These are phyloP conservation scores for Halophytophthora batemanensis DNA, from an alignment of 352 stramenopile species.

Conservation along the genomic window DNA sequence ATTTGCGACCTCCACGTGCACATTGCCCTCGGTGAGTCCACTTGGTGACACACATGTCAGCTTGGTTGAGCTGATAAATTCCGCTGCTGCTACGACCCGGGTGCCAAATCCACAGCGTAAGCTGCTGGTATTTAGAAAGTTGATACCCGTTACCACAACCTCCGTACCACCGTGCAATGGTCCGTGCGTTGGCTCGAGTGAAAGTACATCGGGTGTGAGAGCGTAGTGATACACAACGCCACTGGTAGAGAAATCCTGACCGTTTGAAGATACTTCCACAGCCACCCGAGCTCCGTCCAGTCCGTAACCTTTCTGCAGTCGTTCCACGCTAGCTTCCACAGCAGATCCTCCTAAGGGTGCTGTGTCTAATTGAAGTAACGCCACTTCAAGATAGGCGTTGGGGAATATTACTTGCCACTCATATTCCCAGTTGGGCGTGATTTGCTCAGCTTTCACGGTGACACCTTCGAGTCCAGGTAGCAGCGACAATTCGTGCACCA, in stretches of 20 bases:
- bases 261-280: slow-evolving; percentile 88
- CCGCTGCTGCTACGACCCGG: slow-evolving; percentile 34
- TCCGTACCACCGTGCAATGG: slow-evolving; percentile 79
- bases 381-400: slow-evolving; percentile 26
- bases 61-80: slow-evolving; percentile 59
- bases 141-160: slow-evolving; percentile 65
- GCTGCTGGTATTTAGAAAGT: slow-evolving; percentile 70
- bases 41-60: slow-evolving; percentile 74
- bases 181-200: slow-evolving; percentile 68
- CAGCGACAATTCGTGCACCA: slow-evolving; percentile 51
- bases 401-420: slow-evolving; percentile 46
- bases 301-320: slow-evolving; percentile 34
- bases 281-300: slow-evolving; percentile 61
- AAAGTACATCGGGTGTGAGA: slow-evolving; percentile 51
- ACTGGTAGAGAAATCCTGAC: slow-evolving; percentile 63
- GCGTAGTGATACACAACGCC: slow-evolving; percentile 67
- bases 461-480: slow-evolving; percentile 62
- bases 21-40: slow-evolving; percentile 21
- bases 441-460: slow-evolving; percentile 29
- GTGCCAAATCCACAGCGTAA: slow-evolving; percentile 72
- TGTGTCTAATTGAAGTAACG: slow-evolving; percentile 31
- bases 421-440: slow-evolving; percentile 31
- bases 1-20: slow-evolving; percentile 72
- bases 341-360: slow-evolving; percentile 15
- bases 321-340: slow-evolving; percentile 7